Evolutionary conservation across 345 rosid genomes (phyloP).

Genomic region (Gossypium rotundifolium): DNA sequence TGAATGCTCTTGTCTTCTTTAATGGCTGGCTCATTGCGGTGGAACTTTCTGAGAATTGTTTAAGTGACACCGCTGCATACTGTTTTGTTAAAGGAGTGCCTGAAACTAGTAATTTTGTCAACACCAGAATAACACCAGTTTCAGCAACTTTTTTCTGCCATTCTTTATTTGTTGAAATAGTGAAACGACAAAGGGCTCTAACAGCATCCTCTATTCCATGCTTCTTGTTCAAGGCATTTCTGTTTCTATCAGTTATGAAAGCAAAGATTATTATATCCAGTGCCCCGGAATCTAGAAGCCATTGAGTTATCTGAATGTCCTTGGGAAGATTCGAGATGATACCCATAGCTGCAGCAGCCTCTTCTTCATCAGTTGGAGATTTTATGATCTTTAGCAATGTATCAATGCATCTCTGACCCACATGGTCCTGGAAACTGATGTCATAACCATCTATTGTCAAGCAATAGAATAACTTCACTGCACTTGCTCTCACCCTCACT

Average conservation of each 20-base stretch:
- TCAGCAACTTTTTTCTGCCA: constrained; percentile 24
- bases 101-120: constrained; percentile 19
- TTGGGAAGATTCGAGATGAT: constrained; percentile 22
- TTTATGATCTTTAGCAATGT: constrained; percentile 16
- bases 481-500: constrained; percentile 17
- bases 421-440: constrained; percentile 21
- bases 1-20: constrained; percentile 7
- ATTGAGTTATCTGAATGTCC: constrained; percentile 14
- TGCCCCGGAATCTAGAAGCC: constrained; percentile 24
- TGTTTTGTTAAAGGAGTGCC: constrained; percentile 23
- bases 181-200: constrained; percentile 26
- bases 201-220: constrained; percentile 19
- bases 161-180: constrained; percentile 17
- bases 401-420: constrained; percentile 19
- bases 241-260: constrained; percentile 6
- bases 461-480: constrained; percentile 24
- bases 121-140: constrained; percentile 12
- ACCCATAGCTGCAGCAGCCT: constrained; percentile 19
- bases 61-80: constrained; percentile 26
- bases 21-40: constrained; percentile 15
- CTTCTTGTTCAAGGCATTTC: constrained; percentile 10
- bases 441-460: constrained; percentile 24
- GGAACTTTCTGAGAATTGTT: constrained; percentile 28
- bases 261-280: constrained; percentile 16
- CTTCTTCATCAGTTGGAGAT: constrained; percentile 16